A percentile compares a stretch with the other conserved stretches of the same genome.
phyloP scores from a whole-genome alignment of 192 early-diverging fungal genomes.

The Mortierella hygrophila region DNA sequence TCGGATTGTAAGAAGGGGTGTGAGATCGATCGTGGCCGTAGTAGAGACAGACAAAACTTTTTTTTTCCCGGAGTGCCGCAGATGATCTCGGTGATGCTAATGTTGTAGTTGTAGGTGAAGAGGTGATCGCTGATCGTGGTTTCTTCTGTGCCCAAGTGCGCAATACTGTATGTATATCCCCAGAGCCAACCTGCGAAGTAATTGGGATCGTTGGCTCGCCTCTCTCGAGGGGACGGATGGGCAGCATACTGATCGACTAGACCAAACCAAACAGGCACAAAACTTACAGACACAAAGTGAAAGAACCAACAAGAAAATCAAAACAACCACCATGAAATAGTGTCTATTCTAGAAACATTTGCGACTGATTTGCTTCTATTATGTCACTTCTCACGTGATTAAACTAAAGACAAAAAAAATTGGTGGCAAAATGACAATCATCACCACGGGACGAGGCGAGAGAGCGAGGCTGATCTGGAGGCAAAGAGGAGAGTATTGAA shows the following conservation, averaged over 20 bases:
- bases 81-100: background rate
- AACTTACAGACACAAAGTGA: conserved; percentile 12
- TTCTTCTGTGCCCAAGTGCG: too few relatives aligned
- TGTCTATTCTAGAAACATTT: background rate
- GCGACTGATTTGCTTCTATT: background rate
- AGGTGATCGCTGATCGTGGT: too few relatives aligned
- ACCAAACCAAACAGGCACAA: conserved; percentile 6
- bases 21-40: background rate
- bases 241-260: background rate
- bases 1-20: background rate
- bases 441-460: too few relatives aligned
- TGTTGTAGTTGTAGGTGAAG: background rate
- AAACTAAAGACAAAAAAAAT: too few relatives aligned
- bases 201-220: too few relatives aligned
- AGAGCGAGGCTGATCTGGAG: too few relatives aligned
- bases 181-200: too few relatives aligned
- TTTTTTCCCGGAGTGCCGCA: background rate
- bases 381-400: background rate
- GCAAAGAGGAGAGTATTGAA: too few relatives aligned
- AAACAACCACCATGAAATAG: background rate
- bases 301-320: conserved; percentile 3
- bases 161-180: too few relatives aligned
- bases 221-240: background rate
- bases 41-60: background rate
- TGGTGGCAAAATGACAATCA: too few relatives aligned